A percentile compares a stretch with the other conserved stretches of the same genome.
Conservation (phyloP, 306 rosid genomes). For the Adenanthera pavonina region DNA sequence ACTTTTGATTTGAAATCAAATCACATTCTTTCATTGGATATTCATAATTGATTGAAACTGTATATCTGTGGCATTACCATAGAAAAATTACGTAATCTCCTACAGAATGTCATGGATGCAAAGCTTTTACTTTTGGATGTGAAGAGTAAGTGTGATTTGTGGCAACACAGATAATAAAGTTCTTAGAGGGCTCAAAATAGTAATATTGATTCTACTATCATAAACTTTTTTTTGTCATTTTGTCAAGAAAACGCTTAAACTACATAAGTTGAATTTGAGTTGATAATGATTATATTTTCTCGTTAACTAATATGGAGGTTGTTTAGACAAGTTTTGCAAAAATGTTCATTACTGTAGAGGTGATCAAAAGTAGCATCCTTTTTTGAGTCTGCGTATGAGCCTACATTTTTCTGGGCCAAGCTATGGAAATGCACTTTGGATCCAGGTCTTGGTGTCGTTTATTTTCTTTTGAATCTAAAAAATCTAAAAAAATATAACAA, state of each 20-base stretch:
- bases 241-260: neutral
- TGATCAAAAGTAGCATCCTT: too few relatives aligned
- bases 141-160: neutral
- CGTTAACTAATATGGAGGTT: too few relatives aligned
- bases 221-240: neutral
- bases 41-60: neutral
- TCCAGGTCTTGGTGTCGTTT: too few relatives aligned
- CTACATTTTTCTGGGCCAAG: too few relatives aligned
- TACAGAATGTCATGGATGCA: neutral
- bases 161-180: neutral
- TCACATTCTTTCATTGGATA: neutral
- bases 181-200: neutral
- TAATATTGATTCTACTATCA: neutral
- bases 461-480: too few relatives aligned
- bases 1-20: neutral
- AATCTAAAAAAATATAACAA: too few relatives aligned
- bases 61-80: neutral
- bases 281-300: too few relatives aligned
- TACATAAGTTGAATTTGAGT: neutral
- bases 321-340: too few relatives aligned
- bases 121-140: neutral
- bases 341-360: too few relatives aligned
- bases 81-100: neutral
- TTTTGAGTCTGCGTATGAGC: too few relatives aligned
- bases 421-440: too few relatives aligned